A percentile compares a stretch with the other conserved stretches of the same genome.
phyloP scores from a whole-genome alignment of 2,329 filamentous ascomycete species.

The Chaetomium globosum region DNA sequence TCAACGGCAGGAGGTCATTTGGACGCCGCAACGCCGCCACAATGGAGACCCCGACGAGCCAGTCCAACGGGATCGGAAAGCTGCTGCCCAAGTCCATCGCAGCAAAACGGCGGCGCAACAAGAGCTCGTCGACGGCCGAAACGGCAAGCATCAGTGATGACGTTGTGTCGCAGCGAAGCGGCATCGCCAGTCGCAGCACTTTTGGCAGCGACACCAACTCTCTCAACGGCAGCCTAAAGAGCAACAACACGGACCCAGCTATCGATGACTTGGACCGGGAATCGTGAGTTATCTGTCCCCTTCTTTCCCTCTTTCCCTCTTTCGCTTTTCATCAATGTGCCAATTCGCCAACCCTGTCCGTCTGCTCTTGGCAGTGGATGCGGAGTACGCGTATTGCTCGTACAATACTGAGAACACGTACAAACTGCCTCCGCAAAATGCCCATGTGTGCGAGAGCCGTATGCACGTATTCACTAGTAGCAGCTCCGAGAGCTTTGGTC shows the following conservation, averaged over 20 bases:
- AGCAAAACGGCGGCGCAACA: slow-evolving; percentile 53
- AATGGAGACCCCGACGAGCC: slow-evolving; percentile 33
- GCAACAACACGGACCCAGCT: slow-evolving; percentile 23
- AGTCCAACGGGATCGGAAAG: slow-evolving; percentile 50
- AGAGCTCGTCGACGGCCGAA: slow-evolving; percentile 49
- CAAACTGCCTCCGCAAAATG: neutral
- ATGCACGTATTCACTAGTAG: slow-evolving; percentile 4
- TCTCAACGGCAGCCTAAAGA: slow-evolving; percentile 18
- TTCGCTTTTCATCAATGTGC: slow-evolving; percentile 21
- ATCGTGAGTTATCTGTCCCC: slow-evolving; percentile 45
- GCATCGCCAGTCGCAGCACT: slow-evolving; percentile 46
- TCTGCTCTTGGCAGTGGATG: slow-evolving; percentile 23
- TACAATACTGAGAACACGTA: neutral
- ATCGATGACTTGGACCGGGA: slow-evolving; percentile 51
- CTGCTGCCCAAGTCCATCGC: slow-evolving; percentile 57
- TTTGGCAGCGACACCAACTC: slow-evolving; percentile 42
- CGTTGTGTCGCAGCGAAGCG: slow-evolving; percentile 37
- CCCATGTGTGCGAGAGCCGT: neutral
- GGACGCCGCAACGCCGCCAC: neutral
- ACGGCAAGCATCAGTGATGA: slow-evolving; percentile 39
- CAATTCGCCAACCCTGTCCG: slow-evolving; percentile 20
- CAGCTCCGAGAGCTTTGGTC: slow-evolving; percentile 18
- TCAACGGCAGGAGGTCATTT: neutral
- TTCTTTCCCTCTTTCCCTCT: slow-evolving; percentile 16
- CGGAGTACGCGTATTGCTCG: slow-evolving; percentile 22